Base-by-base conservation (phyloP, 2,329 filamentous ascomycete genomes). In the Ilyonectria sp. region DNA sequence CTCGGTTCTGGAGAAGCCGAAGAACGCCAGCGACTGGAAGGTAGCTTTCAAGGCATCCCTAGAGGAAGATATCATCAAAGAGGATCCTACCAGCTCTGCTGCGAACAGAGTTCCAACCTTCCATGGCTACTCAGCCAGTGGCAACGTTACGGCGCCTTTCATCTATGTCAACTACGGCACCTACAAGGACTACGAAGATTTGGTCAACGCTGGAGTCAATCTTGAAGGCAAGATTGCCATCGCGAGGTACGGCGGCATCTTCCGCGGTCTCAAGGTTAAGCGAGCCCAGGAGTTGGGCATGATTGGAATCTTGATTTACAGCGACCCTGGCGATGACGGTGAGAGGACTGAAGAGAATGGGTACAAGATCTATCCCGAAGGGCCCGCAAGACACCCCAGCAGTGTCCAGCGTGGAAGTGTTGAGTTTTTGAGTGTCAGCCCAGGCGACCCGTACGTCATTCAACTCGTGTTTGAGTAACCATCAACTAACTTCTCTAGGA, bases 121-220 rank as follows among this genome's bases (percentile, higher is more conserved):
- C 83, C 95, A 98, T 77, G 96, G 95, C 60, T 98, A 98, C 80
- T 97, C 94, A 4, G 94, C 94, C 5, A 95, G 87, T 67, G 95
- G 95, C 31, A 97, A 98, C 79, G 95, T 97, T 54, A 98, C 95
- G 0, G 94, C 90, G 3, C 89, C 90, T 15, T 96, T 93, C 71
- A 93, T 97, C 35, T 98, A 92, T 76, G 94, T 93, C 78, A 98
- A 98, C 81, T 97, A 96, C 76, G 95, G 95, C 59, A 96, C 93
- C 0, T 97, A 91, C 77, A 83, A 87, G 70, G 95, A 98, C 78
- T 98, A 91, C 71, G 92, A 96, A 74, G 94, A 97, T 70, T 86
- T 98, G 15, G 77, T 92, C 49, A 86, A 89, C 44, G 92, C 93
- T 43, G 94, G 94, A 71, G 82, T 98, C 64, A 90, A 88, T 65